Evolutionary conservation across 768 basidiomycete species (phyloP).

Genomic region (Termitomyces sp.): DNA sequence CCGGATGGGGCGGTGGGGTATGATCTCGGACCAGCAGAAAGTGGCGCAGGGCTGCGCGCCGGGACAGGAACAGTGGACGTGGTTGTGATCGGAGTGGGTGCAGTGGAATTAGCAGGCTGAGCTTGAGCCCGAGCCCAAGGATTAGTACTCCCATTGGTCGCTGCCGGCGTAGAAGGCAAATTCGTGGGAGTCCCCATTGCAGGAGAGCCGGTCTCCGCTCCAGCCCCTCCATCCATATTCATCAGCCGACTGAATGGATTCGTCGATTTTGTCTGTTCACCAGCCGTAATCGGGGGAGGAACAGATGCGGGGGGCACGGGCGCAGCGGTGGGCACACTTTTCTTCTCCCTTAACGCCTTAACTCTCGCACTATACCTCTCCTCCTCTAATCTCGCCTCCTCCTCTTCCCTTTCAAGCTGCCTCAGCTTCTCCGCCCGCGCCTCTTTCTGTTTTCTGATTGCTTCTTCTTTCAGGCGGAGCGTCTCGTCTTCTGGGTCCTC

Average conservation of each 20-base stretch:
- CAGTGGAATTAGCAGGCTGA: constrained; percentile 20
- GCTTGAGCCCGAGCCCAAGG: constrained; percentile 45
- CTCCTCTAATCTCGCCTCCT: constrained; percentile 37
- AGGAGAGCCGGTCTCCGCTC: neutral
- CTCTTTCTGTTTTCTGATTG: constrained; percentile 65
- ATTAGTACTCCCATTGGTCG: constrained; percentile 49
- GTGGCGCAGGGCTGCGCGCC: constrained; percentile 31
- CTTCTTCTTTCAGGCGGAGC: constrained; percentile 64
- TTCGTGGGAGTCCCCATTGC: neutral
- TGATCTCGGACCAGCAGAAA: constrained; percentile 28
- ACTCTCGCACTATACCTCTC: constrained; percentile 32
- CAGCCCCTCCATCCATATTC: constrained; percentile 38
- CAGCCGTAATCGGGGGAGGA: constrained; percentile 3
- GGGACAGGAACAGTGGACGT: constrained; percentile 35
- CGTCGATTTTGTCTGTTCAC: constrained; percentile 40
- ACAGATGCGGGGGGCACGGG: constrained; percentile 17
- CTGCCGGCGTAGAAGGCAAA: neutral
- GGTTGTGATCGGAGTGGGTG: neutral
- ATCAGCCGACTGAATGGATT: constrained; percentile 76
- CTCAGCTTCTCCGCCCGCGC: constrained; percentile 68
- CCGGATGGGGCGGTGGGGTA: constrained; percentile 60
- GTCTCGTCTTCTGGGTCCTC: constrained; percentile 77
- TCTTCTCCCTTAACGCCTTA: constrained; percentile 31
- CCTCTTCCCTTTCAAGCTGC: constrained; percentile 52
- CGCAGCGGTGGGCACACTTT: constrained; percentile 10